These are phyloP conservation scores for Massospora cicadina DNA, from an alignment of 371 early-diverging fungal genomes.

Conservation along the genomic window DNA sequence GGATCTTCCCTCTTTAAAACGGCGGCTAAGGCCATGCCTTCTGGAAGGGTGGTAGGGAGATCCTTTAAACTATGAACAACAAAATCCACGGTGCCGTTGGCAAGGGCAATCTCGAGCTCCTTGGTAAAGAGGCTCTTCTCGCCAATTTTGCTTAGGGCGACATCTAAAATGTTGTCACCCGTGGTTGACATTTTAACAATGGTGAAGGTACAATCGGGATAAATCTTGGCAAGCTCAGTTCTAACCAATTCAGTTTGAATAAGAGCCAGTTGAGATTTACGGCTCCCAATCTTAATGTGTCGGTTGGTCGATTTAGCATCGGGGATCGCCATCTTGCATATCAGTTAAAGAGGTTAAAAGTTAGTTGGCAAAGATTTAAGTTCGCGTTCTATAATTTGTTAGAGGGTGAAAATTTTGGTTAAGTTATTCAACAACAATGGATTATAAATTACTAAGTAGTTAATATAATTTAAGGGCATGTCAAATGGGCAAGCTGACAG, in stretches of 20 bases:
- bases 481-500: too few relatives aligned
- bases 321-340: background rate
- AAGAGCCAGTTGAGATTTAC: slow-evolving; percentile 82
- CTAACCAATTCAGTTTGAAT: slow-evolving; percentile 66
- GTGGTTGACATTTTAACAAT: slow-evolving; percentile 65
- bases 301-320: background rate
- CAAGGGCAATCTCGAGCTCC: slow-evolving; percentile 73
- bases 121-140: slow-evolving; percentile 87
- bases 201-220: slow-evolving; percentile 31
- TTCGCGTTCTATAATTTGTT: too few relatives aligned
- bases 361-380: too few relatives aligned
- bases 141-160: slow-evolving; percentile 81
- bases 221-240: slow-evolving; percentile 25
- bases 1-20: slow-evolving; percentile 74
- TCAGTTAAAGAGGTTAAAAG: too few relatives aligned
- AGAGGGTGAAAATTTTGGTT: too few relatives aligned
- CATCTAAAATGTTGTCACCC: slow-evolving; percentile 70
- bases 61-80: slow-evolving; percentile 93
- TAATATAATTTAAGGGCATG: too few relatives aligned
- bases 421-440: too few relatives aligned
- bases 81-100: slow-evolving; percentile 51
- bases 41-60: slow-evolving; percentile 72
- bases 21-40: slow-evolving; percentile 68
- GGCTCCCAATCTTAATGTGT: slow-evolving; percentile 44
- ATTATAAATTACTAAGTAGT: too few relatives aligned